Conservation (phyloP, 768 basidiomycete species). For the Leccinum disarticulatum region DNA sequence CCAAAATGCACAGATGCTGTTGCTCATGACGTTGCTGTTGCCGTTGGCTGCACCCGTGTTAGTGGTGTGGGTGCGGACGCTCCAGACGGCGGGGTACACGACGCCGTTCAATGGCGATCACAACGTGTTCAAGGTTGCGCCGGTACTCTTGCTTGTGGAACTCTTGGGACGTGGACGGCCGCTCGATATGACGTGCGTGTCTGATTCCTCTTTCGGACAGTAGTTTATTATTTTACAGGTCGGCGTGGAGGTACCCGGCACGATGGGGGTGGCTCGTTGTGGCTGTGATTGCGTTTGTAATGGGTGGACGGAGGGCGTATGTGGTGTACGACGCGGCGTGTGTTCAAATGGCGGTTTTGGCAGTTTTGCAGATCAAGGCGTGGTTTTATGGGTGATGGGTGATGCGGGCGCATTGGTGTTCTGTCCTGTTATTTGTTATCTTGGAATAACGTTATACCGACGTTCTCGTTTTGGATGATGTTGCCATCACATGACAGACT, state of each 20-base stretch:
- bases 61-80: slow-evolving; percentile 86
- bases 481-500: too few relatives aligned
- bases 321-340: slow-evolving; percentile 63
- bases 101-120: slow-evolving; percentile 86
- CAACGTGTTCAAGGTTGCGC: slow-evolving; percentile 60
- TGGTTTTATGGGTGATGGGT: slow-evolving; percentile 8
- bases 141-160: slow-evolving; percentile 64
- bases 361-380: slow-evolving; percentile 3
- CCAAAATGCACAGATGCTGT: slow-evolving; percentile 60
- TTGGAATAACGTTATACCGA: background rate
- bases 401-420: background rate
- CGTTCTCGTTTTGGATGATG: background rate
- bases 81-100: slow-evolving; percentile 74
- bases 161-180: slow-evolving; percentile 53
- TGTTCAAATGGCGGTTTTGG: slow-evolving; percentile 26
- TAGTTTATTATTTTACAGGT: slow-evolving; percentile 8
- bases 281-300: slow-evolving; percentile 55
- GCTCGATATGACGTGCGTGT: slow-evolving; percentile 41
- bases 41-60: slow-evolving; percentile 77
- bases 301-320: slow-evolving; percentile 68
- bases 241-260: slow-evolving; percentile 24
- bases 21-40: slow-evolving; percentile 79
- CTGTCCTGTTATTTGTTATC: too few relatives aligned
- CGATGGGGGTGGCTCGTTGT: slow-evolving; percentile 56
- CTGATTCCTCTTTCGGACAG: background rate